Base-by-base conservation (phyloP, 139 green algal genomes). In the Ettlia oleoabundans region DNA sequence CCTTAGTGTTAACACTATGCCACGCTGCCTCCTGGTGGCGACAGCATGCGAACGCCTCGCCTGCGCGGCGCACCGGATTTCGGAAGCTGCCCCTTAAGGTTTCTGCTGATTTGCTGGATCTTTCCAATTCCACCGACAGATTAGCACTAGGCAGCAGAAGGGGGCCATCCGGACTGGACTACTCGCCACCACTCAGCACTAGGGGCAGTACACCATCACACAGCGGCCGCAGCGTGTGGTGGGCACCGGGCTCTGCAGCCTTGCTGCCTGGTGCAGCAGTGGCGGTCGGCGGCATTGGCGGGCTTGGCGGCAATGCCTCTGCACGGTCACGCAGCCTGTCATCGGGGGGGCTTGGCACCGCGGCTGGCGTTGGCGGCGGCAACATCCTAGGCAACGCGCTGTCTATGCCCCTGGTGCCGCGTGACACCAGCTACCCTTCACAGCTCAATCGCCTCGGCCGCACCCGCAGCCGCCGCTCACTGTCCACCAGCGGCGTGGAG, bases 401-500 rank as follows among this genome's bases (percentile, higher is more conserved):
- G n/a, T n/a, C n/a, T n/a, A n/a, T n/a, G n/a, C n/a, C n/a, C n/a
- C n/a, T n/a, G n/a, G n/a, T n/a, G n/a, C n/a, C n/a, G n/a, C n/a
- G n/a, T n/a, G 66, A 73, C 37, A 42, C 37, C 37, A 73, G 68
- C 68, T 61, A 58, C 41, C 33, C 24, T 0, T 76, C 68, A 3
- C 55, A 76, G 5, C 68, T 76, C 40, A 76, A 76, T 42, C 40
- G 68, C 24, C 68, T 76, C 40, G 68, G 41, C 24, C 41, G 68
- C 68, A 61, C 37, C 72, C 42, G n/a, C 52, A 78, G 72, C 47
- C 72, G 72, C 19, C 72, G 72, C 22, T 78, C 72, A 7, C 42
- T 63, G 67, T n/a, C 35, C 32, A 76, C 41, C 68, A 76, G 68
- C 68, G 13, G 13, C 5, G 68, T 61, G 5, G 41, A 41, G 24